Percentiles rank a stretch among this genome's conserved stretches.
phyloP scores from a whole-genome alignment of 2,329 filamentous ascomycete genomes.

The Arachnopeziza araneosa region DNA sequence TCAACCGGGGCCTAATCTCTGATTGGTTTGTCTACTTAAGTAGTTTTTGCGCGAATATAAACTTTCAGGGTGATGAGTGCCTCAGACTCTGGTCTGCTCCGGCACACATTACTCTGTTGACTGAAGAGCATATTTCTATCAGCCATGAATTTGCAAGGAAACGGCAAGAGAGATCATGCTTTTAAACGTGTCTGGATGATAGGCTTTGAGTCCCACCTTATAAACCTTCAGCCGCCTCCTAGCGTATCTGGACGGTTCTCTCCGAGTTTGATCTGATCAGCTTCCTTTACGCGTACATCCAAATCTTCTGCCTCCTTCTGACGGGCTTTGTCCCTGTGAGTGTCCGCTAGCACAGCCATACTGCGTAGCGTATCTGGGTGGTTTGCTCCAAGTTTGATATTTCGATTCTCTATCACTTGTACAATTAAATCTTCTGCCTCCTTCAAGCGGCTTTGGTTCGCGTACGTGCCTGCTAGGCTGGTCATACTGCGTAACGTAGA shows the following conservation, averaged over 20 bases:
- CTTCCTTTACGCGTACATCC: too few relatives aligned
- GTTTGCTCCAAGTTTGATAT: slow-evolving; percentile 6
- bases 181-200: too few relatives aligned
- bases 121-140: not conserved
- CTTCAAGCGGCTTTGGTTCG: slow-evolving; percentile 7
- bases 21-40: slow-evolving; percentile 2
- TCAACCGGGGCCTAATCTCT: not conserved
- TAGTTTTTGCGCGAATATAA: not conserved
- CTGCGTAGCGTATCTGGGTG: slow-evolving; percentile 7
- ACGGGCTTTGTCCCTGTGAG: too few relatives aligned
- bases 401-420: slow-evolving; percentile 8
- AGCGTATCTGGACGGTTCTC: too few relatives aligned
- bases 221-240: too few relatives aligned
- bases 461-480: slow-evolving; percentile 4
- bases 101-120: not conserved
- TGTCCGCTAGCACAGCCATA: too few relatives aligned
- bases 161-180: too few relatives aligned
- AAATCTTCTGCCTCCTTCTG: too few relatives aligned
- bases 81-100: not conserved
- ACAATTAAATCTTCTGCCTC: slow-evolving; percentile 9
- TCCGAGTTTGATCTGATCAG: too few relatives aligned
- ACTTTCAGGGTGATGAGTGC: not conserved
- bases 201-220: too few relatives aligned
- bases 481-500: slow-evolving; percentile 14
- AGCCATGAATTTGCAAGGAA: not conserved